Percentiles rank a stretch among this genome's conserved stretches.
Evolutionary conservation across 768 basidiomycete species (phyloP).

Genomic region (Pulveroboletus ravenelii): DNA sequence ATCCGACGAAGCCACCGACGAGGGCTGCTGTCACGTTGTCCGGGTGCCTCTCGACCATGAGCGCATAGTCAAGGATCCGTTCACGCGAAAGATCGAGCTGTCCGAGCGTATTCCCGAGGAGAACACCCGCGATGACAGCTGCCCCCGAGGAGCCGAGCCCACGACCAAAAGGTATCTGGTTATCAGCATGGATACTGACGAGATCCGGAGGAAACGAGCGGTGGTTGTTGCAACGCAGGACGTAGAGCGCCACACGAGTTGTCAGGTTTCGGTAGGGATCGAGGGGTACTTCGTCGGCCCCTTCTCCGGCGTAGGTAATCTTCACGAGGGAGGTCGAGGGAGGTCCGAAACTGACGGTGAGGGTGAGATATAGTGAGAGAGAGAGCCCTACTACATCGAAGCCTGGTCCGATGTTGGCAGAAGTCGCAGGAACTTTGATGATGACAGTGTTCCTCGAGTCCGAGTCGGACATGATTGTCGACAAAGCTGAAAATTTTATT

Average conservation of each 20-base stretch:
- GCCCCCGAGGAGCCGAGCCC: constrained; percentile 97
- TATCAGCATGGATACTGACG: constrained; percentile 64
- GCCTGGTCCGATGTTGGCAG: constrained; percentile 97
- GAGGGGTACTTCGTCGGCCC: constrained; percentile 85
- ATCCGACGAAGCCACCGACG: constrained; percentile 94
- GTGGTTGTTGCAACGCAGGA: constrained; percentile 84
- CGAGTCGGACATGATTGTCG: constrained; percentile 18
- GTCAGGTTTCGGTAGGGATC: constrained; percentile 95
- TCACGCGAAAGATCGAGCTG: constrained; percentile 59
- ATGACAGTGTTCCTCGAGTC: constrained; percentile 38
- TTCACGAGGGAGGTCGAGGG: constrained; percentile 46
- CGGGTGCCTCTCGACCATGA: constrained; percentile 99
- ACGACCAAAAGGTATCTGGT: constrained; percentile 96
- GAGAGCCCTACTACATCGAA: constrained; percentile 99
- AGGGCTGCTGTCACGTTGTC: constrained; percentile 99
- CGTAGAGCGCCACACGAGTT: constrained; percentile 95
- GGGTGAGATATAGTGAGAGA: constrained; percentile 76
- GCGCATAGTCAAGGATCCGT: constrained; percentile 88
- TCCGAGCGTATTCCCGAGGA: constrained; percentile 83
- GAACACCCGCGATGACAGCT: constrained; percentile 96
- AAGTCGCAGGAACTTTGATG: constrained; percentile 92
- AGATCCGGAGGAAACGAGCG: constrained; percentile 72
- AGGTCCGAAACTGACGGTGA: constrained; percentile 52
- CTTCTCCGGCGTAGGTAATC: constrained; percentile 83
- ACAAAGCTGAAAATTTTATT: constrained; percentile 1